Evolutionary conservation across 257 asterid genomes (phyloP).

Genomic region (Solanum raphanifolium): DNA sequence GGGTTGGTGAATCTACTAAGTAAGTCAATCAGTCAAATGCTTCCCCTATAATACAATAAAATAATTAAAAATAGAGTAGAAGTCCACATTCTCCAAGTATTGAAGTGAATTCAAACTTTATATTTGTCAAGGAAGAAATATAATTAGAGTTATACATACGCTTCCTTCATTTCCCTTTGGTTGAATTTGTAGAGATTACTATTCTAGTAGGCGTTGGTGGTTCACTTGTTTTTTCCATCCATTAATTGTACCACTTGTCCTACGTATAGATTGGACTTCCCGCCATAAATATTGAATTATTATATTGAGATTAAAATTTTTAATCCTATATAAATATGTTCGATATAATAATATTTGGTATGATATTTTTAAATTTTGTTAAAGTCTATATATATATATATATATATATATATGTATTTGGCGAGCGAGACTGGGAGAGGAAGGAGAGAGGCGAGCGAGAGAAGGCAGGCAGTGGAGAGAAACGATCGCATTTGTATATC

Average conservation of each 20-base stretch:
- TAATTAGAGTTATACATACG: neutral
- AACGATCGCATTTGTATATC: no score
- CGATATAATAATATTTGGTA: no score
- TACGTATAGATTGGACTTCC: neutral
- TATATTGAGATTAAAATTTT: no score
- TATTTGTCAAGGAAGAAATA: neutral
- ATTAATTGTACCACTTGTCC: neutral
- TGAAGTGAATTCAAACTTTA: neutral
- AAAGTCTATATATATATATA: no score
- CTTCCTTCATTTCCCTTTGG: neutral
- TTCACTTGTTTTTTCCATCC: neutral
- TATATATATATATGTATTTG: no score
- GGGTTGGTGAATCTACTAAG: neutral
- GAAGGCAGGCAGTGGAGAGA: no score
- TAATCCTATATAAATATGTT: no score
- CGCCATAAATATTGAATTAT: no score
- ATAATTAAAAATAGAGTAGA: neutral
- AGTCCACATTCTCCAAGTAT: neutral
- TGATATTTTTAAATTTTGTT: no score
- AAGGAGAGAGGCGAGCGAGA: no score
- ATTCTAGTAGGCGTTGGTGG: neutral
- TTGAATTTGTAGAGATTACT: neutral
- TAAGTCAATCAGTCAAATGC: neutral
- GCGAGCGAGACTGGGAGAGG: no score
- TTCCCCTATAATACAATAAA: neutral